Percentiles rank a stretch among this genome's conserved stretches.
These are phyloP conservation scores for Aspergillaceae sp. DNA, from an alignment of 2,329 filamentous ascomycete species.

Conservation along the genomic window DNA sequence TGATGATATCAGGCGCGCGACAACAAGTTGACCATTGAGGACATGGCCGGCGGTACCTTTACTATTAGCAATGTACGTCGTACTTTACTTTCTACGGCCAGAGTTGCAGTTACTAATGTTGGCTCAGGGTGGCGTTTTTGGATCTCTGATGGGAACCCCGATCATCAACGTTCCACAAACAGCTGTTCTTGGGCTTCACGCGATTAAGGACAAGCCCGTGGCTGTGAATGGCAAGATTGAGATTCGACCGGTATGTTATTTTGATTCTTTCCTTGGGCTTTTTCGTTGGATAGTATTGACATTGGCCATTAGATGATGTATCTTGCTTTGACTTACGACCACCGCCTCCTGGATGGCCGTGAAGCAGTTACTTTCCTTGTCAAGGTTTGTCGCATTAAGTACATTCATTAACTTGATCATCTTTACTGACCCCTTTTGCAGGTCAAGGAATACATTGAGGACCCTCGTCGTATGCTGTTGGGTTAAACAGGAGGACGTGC, in stretches of 20 bases:
- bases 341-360: constrained; percentile 86
- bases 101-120: background rate
- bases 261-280: background rate
- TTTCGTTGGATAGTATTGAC: no score
- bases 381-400: constrained; percentile 46
- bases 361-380: constrained; percentile 95
- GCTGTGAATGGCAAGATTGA: constrained; percentile 90
- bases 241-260: constrained; percentile 59
- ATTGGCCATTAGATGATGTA: constrained; percentile 72
- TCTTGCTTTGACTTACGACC: constrained; percentile 92
- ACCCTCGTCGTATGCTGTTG: constrained; percentile 83
- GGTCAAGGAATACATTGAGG: constrained; percentile 95
- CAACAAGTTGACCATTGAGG: constrained; percentile 94
- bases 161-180: constrained; percentile 97
- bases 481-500: constrained; percentile 18
- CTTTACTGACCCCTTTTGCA: constrained; percentile 9
- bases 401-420: background rate
- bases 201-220: constrained; percentile 89
- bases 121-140: constrained; percentile 72
- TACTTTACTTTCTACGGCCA: background rate
- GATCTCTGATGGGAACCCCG: constrained; percentile 92
- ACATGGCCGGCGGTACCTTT: constrained; percentile 97
- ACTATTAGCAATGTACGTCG: constrained; percentile 79
- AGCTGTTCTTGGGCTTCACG: constrained; percentile 82
- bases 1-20: constrained; percentile 64